These are phyloP conservation scores for Psilocybe cubensis DNA, from an alignment of 768 basidiomycete genomes.

Conservation along the genomic window DNA sequence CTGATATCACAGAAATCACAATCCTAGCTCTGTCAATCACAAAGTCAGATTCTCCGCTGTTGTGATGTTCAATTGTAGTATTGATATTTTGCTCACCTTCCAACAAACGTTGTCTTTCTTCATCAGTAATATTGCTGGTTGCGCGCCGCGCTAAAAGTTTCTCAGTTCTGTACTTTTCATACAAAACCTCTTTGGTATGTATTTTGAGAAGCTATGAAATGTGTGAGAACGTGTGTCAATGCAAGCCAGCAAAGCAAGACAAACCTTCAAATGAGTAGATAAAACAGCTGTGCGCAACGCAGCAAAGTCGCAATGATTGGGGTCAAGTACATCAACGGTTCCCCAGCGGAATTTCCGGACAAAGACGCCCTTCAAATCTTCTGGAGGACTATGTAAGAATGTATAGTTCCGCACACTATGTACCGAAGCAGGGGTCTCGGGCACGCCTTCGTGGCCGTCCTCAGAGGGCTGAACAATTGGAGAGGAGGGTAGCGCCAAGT, in stretches of 20 bases:
- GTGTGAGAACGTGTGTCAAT: conserved; percentile 3
- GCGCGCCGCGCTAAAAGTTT: conserved; percentile 87
- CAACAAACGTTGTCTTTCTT: conserved; percentile 71
- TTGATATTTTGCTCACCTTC: conserved; percentile 54
- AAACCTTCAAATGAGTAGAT: conserved; percentile 84
- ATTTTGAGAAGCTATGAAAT: conserved; percentile 70
- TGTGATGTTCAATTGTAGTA: background rate
- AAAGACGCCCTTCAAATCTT: conserved; percentile 75
- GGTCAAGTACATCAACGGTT: conserved; percentile 82
- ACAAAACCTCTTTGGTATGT: conserved; percentile 86
- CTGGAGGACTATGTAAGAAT: conserved; percentile 60
- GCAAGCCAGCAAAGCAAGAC: conserved; percentile 17
- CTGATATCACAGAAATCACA: conserved; percentile 21
- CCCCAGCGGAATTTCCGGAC: conserved; percentile 87
- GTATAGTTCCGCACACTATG: conserved; percentile 38
- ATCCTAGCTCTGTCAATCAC: conserved; percentile 26
- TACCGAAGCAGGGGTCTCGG: conserved; percentile 40
- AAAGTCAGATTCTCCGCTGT: background rate
- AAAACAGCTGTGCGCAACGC: conserved; percentile 83
- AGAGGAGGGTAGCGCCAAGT: conserved; percentile 32
- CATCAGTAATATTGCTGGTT: conserved; percentile 76
- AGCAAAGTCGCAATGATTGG: conserved; percentile 86
- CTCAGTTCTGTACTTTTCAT: conserved; percentile 92
- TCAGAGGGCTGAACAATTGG: conserved; percentile 42
- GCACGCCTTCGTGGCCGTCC: conserved; percentile 42